Conservation (phyloP, 225 moss, liverwort and hornwort genomes). For the Physcomitrium patens region DNA sequence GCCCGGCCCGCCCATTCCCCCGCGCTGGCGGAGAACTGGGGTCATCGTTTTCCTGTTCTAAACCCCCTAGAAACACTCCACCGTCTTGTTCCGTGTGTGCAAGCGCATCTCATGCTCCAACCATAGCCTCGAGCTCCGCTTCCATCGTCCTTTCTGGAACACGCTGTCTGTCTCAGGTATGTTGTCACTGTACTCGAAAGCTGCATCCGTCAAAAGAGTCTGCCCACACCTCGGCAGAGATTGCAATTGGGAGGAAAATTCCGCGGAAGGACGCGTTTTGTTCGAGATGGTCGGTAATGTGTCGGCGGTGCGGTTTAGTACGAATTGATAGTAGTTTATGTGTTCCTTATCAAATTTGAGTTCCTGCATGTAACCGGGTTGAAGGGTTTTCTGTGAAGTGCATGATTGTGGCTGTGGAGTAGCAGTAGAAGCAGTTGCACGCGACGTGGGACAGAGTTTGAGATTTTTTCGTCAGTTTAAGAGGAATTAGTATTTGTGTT, state of each 20-base stretch:
- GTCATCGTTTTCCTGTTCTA: slow-evolving; percentile 4
- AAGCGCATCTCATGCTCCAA: not conserved
- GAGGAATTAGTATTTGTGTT: slow-evolving; percentile 10
- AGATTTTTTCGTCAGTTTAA: slow-evolving; percentile 5
- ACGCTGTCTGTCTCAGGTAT: slow-evolving; percentile 32
- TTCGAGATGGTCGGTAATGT: not conserved
- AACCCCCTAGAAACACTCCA: slow-evolving; percentile 51
- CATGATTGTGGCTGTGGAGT: not conserved
- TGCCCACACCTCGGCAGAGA: not conserved
- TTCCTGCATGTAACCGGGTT: not conserved
- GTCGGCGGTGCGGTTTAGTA: not conserved
- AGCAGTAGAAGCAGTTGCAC: not conserved
- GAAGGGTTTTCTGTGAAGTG: not conserved
- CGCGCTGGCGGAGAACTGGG: slow-evolving; percentile 2
- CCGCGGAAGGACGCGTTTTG: not conserved
- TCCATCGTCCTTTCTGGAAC: slow-evolving; percentile 16
- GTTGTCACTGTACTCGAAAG: not conserved
- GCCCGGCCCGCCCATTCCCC: not conserved
- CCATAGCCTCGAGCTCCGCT: slow-evolving; percentile 23
- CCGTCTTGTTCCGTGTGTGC: not conserved
- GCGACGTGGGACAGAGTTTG: not conserved
- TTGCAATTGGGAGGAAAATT: slow-evolving; percentile 22
- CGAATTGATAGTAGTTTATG: not conserved
- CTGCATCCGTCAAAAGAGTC: not conserved
- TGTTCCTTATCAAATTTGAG: not conserved